Percentiles rank a stretch among this genome's conserved stretches.
Conservation (phyloP, 345 rosid species). For the Anacardium occidentale region DNA sequence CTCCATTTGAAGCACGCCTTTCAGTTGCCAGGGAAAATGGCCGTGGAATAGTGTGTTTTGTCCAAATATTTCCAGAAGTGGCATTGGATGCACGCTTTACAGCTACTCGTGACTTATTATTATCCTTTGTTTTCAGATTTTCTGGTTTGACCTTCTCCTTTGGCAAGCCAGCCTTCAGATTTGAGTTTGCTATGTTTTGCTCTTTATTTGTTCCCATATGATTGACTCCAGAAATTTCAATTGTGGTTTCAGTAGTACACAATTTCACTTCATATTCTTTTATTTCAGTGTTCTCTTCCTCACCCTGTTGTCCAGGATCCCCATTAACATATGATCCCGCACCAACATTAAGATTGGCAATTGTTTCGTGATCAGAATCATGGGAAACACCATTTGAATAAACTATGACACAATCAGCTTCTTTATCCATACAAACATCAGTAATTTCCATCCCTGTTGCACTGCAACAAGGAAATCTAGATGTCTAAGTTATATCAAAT, state of each 20-base stretch:
- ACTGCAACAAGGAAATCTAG: conserved; percentile 27
- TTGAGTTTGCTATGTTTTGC: conserved; percentile 25
- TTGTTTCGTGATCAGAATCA: conserved; percentile 40
- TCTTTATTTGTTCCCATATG: conserved; percentile 28
- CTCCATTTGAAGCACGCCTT: conserved; percentile 73
- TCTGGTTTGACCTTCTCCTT: conserved; percentile 32
- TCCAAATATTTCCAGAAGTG: conserved; percentile 40
- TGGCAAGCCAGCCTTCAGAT: conserved; percentile 25
- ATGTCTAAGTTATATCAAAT: conserved; percentile 10
- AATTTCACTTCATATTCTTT: conserved; percentile 82
- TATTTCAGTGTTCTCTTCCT: conserved; percentile 57
- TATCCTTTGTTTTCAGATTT: conserved; percentile 26
- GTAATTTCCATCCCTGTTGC: conserved; percentile 51
- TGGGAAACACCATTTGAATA: conserved; percentile 48
- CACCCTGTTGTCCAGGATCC: conserved; percentile 40
- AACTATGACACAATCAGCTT: conserved; percentile 55
- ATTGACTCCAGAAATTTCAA: conserved; percentile 36
- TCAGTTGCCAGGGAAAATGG: conserved; percentile 88
- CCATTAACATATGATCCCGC: conserved; percentile 39
- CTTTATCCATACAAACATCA: conserved; percentile 84
- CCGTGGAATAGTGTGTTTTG: conserved; percentile 75
- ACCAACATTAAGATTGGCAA: conserved; percentile 38
- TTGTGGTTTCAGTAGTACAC: conserved; percentile 58
- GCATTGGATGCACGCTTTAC: conserved; percentile 46
- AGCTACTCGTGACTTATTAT: conserved; percentile 30